phyloP scores from a whole-genome alignment of 345 rosid genomes.

The Cochlearia excelsa region DNA sequence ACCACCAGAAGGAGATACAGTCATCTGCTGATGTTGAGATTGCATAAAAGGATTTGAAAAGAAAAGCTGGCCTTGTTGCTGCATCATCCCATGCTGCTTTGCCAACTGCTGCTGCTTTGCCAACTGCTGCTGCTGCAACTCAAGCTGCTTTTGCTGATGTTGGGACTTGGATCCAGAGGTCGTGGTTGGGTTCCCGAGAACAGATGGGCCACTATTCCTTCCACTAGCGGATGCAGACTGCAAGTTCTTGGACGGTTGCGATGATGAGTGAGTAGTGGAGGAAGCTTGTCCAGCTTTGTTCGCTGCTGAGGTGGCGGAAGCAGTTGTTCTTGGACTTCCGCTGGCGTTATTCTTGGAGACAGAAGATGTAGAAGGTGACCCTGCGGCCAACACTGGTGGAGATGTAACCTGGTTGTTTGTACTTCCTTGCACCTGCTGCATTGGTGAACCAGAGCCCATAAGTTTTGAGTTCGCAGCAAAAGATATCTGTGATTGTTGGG shows the following conservation, averaged over 20 bases:
- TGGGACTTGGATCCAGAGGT: slow-evolving; percentile 58
- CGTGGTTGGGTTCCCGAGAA: slow-evolving; percentile 58
- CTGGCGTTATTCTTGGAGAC: slow-evolving; percentile 71
- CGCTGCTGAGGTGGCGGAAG: slow-evolving; percentile 48
- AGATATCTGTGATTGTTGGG: slow-evolving; percentile 65
- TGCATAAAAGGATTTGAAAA: slow-evolving; percentile 56
- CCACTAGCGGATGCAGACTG: slow-evolving; percentile 55
- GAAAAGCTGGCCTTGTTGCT: slow-evolving; percentile 53
- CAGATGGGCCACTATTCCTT: slow-evolving; percentile 54
- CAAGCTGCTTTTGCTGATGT: slow-evolving; percentile 41
- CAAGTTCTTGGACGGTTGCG: slow-evolving; percentile 68
- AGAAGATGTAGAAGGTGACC: slow-evolving; percentile 81
- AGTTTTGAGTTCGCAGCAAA: slow-evolving; percentile 71
- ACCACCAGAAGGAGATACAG: slow-evolving; percentile 44
- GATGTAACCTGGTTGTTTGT: slow-evolving; percentile 55
- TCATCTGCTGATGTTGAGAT: slow-evolving; percentile 44
- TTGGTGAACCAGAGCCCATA: slow-evolving; percentile 43
- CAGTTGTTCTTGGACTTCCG: slow-evolving; percentile 83
- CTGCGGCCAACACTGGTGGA: slow-evolving; percentile 54
- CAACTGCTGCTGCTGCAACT: slow-evolving; percentile 31
- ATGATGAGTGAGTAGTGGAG: slow-evolving; percentile 45
- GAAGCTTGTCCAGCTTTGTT: slow-evolving; percentile 70
- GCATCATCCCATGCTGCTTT: slow-evolving; percentile 51
- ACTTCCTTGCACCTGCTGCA: slow-evolving; percentile 42
- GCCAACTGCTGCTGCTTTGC: slow-evolving; percentile 15